Conservation (phyloP, 257 asterid species). For the Salvia miltiorrhiza region DNA sequence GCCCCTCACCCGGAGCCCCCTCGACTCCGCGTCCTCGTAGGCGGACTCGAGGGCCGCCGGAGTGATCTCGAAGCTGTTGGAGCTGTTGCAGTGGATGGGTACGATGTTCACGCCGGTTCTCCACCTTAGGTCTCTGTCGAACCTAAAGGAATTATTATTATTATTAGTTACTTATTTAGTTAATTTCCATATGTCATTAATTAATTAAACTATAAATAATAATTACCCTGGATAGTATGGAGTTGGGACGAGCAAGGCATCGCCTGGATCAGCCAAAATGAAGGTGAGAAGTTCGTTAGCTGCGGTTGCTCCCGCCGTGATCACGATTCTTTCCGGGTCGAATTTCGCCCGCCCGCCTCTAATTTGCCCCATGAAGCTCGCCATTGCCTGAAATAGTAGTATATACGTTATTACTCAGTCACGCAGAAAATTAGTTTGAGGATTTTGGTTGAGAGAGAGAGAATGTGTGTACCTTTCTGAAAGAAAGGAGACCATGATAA, state of each 20-base stretch:
- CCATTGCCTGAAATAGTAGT: slow-evolving; percentile 64
- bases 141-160: slow-evolving; percentile 18
- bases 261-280: slow-evolving; percentile 83
- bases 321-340: slow-evolving; percentile 72
- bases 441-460: too few relatives aligned
- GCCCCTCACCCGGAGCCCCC: slow-evolving; percentile 29
- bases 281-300: slow-evolving; percentile 84
- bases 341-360: slow-evolving; percentile 78
- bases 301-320: slow-evolving; percentile 92
- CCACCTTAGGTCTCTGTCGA: slow-evolving; percentile 44
- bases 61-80: slow-evolving; percentile 44
- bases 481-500: slow-evolving; percentile 79
- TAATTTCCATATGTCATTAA: not conserved
- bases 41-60: slow-evolving; percentile 35
- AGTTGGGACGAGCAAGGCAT: slow-evolving; percentile 84
- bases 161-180: not conserved
- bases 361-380: slow-evolving; percentile 81
- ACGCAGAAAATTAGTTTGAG: too few relatives aligned
- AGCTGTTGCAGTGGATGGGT: slow-evolving; percentile 44
- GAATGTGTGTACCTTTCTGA: slow-evolving; percentile 86
- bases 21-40: slow-evolving; percentile 29
- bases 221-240: slow-evolving; percentile 94
- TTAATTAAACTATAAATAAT: not conserved
- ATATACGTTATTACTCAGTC: too few relatives aligned
- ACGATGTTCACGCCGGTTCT: slow-evolving; percentile 48